These are phyloP conservation scores for Hirschfeldia incana DNA, from an alignment of 345 rosid species.

Conservation along the genomic window DNA sequence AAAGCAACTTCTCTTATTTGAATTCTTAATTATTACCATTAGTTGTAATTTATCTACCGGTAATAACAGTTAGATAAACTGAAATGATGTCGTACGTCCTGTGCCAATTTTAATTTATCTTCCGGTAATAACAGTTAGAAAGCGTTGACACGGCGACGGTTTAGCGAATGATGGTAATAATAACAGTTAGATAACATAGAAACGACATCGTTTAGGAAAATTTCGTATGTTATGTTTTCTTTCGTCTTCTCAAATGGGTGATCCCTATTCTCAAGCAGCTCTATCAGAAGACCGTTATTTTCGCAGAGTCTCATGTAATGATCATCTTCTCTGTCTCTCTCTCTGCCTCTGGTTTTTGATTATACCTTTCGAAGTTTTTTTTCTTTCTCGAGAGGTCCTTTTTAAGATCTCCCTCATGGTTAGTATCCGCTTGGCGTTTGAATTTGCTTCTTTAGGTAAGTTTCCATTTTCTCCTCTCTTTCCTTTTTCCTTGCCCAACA, in stretches of 20 bases:
- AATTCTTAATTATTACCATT: too few species aligned
- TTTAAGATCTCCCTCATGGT: constrained; percentile 40
- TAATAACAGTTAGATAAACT: neutral
- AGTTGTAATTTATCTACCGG: too few species aligned
- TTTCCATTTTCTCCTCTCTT: constrained; percentile 18
- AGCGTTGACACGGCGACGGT: neutral
- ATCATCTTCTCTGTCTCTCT: constrained; percentile 41
- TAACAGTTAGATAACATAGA: neutral
- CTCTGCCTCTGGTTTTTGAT: constrained; percentile 39
- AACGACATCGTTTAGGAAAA: neutral
- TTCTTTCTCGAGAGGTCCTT: constrained; percentile 16
- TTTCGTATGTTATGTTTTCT: neutral
- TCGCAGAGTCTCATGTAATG: constrained; percentile 31
- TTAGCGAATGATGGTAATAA: neutral
- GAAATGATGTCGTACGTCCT: too few species aligned
- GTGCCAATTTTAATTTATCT: too few species aligned
- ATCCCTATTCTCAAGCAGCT: constrained; percentile 46
- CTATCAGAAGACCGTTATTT: constrained; percentile 36
- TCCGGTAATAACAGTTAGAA: neutral
- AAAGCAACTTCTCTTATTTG: too few species aligned
- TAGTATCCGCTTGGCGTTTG: constrained; percentile 43
- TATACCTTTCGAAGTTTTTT: neutral
- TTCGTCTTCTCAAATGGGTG: constrained; percentile 12
- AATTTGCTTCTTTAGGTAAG: constrained; percentile 37
- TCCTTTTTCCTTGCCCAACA: constrained; percentile 3